Conservation (phyloP, 345 rosid genomes). For the Gossypium stocksii region DNA sequence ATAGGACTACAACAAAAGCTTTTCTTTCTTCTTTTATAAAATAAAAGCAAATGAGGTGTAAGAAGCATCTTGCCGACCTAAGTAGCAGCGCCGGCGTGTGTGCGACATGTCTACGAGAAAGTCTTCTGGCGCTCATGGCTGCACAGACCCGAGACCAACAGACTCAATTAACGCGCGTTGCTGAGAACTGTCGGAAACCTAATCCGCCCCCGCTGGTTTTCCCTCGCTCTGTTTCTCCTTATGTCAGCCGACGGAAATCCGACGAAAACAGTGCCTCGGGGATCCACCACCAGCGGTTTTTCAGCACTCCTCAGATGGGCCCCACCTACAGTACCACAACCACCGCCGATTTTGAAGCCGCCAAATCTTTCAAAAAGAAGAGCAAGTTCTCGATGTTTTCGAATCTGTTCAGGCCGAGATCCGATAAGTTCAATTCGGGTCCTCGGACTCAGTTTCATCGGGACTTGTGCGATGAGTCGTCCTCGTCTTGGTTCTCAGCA, state of each 20-base stretch:
- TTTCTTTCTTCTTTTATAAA: background rate
- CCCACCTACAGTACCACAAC: constrained; percentile 29
- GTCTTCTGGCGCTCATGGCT: background rate
- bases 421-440: constrained; percentile 49
- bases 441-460: constrained; percentile 19
- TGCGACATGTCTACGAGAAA: background rate
- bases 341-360: constrained; percentile 23
- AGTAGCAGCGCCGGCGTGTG: constrained; percentile 1
- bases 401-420: constrained; percentile 62
- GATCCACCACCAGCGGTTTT: constrained; percentile 35
- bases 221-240: constrained; percentile 87
- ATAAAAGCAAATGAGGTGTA: background rate
- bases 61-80: background rate
- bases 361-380: constrained; percentile 32
- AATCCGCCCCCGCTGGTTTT: constrained; percentile 46
- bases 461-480: constrained; percentile 19
- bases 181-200: constrained; percentile 19
- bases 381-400: constrained; percentile 46
- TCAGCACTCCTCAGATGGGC: constrained; percentile 72
- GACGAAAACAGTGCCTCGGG: constrained; percentile 26
- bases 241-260: constrained; percentile 64
- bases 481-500: constrained; percentile 54
- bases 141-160: constrained; percentile 18
- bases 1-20: too few relatives aligned
- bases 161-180: constrained; percentile 2